These are phyloP conservation scores for Linderina pennispora DNA, from an alignment of 192 early-diverging fungal genomes.

Conservation along the genomic window DNA sequence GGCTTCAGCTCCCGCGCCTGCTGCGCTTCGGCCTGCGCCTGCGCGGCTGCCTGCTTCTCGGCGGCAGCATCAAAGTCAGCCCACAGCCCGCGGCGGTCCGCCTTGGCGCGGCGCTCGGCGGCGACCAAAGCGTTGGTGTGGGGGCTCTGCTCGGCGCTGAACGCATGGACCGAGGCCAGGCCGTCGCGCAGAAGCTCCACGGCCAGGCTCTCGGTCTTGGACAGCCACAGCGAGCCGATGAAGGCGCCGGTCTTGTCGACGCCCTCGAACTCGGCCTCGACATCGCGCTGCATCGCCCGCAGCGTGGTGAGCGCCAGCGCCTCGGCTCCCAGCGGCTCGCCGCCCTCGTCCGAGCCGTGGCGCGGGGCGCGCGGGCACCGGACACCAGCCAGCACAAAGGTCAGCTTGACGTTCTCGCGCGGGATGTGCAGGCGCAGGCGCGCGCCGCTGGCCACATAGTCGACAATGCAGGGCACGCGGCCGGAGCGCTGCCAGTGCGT, in stretches of 20 bases:
- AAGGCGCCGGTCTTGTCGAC: constrained; percentile 91
- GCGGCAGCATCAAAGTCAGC: constrained; percentile 34
- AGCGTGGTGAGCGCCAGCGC: constrained; percentile 63
- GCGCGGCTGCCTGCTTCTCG: constrained; percentile 6
- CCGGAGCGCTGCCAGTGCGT: constrained; percentile 77
- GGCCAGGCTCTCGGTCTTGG: constrained; percentile 63
- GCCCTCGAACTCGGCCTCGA: constrained; percentile 83
- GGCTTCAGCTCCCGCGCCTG: constrained; percentile 45
- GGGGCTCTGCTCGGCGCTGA: constrained; percentile 78
- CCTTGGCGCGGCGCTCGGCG: constrained; percentile 76
- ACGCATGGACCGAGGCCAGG: constrained; percentile 76
- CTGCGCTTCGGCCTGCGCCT: constrained; percentile 11
- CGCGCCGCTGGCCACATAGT: constrained; percentile 76
- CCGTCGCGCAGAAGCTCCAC: constrained; percentile 72
- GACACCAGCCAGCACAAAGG: constrained; percentile 80
- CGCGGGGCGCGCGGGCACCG: constrained; percentile 78
- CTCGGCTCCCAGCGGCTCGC: constrained; percentile 85
- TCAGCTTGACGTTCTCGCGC: constrained; percentile 75
- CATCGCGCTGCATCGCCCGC: constrained; percentile 81
- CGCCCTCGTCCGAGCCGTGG: constrained; percentile 55
- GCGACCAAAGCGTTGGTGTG: constrained; percentile 61
- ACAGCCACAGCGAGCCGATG: constrained; percentile 77
- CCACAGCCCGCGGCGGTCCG: constrained; percentile 67
- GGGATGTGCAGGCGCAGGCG: constrained; percentile 82
- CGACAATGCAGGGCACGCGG: constrained; percentile 75